Conservation (phyloP, 495 filamentous ascomycete species). For the Neurospora sp. region DNA sequence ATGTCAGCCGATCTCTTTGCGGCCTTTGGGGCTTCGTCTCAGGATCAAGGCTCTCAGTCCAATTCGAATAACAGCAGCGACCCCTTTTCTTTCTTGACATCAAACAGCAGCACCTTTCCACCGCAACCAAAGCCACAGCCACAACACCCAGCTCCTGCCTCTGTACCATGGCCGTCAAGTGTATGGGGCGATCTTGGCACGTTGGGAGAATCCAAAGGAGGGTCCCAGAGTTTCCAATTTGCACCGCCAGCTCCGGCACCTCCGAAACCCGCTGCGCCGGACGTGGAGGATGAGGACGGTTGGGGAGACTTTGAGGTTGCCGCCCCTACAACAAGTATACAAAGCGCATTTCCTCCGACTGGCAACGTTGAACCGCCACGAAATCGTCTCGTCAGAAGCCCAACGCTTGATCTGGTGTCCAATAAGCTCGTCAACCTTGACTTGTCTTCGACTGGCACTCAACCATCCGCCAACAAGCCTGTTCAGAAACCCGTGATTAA, state of each 20-base stretch:
- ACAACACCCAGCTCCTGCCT: conserved; percentile 6
- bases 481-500: conserved; percentile 12
- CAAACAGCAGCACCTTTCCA: neutral
- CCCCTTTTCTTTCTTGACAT: conserved; percentile 15
- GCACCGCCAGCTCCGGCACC: neutral
- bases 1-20: conserved; percentile 75
- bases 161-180: conserved; percentile 7
- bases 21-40: conserved; percentile 47
- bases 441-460: conserved; percentile 5
- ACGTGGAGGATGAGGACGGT: conserved; percentile 50
- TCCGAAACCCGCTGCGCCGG: conserved; percentile 7
- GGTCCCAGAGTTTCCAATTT: neutral
- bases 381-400: conserved; percentile 26
- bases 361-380: conserved; percentile 9
- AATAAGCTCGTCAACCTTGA: conserved; percentile 33
- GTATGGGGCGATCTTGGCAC: conserved; percentile 13
- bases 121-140: conserved; percentile 9
- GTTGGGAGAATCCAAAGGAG: conserved; percentile 6
- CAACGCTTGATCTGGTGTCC: conserved; percentile 34
- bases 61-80: conserved; percentile 10
- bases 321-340: neutral
- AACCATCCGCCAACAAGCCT: conserved; percentile 8
- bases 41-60: conserved; percentile 16
- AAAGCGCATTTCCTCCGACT: conserved; percentile 1
- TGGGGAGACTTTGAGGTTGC: conserved; percentile 70